Evolutionary conservation across 2,329 filamentous ascomycete species (phyloP).

Genomic region (Didymella glomerata): DNA sequence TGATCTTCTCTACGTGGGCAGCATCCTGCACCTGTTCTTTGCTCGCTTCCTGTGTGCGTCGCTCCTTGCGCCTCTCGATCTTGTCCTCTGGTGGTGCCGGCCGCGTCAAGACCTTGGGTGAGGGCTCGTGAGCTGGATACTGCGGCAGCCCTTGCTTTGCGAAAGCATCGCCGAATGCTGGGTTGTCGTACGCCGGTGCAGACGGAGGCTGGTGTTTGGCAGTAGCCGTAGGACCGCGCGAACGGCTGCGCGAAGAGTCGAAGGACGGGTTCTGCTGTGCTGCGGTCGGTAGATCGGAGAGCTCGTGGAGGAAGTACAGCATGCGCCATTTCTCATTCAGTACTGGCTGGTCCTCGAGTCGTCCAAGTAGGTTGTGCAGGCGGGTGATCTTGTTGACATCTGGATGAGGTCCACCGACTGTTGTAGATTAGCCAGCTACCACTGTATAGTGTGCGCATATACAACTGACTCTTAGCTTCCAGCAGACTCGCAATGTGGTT

Average conservation of each 20-base stretch:
- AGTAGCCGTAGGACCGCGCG: conserved; percentile 41
- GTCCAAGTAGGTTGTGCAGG: conserved; percentile 90
- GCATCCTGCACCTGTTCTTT: conserved; percentile 38
- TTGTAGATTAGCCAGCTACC: conserved; percentile 20
- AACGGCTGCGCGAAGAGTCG: conserved; percentile 26
- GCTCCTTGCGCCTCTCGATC: conserved; percentile 39
- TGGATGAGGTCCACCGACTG: conserved; percentile 77
- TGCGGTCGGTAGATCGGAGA: conserved; percentile 67
- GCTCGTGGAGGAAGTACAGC: conserved; percentile 85
- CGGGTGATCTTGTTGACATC: conserved; percentile 74
- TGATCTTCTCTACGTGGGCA: conserved; percentile 17
- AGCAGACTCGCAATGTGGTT: conserved; percentile 94
- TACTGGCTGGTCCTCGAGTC: conserved; percentile 88
- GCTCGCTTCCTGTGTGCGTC: conserved; percentile 32
- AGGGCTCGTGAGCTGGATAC: conserved; percentile 47
- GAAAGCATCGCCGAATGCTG: conserved; percentile 58
- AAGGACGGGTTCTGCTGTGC: conserved; percentile 21
- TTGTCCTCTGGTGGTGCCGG: conserved; percentile 32
- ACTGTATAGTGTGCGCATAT: not conserved
- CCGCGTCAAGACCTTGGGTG: conserved; percentile 38
- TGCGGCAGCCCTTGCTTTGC: conserved; percentile 56
- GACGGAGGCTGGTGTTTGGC: conserved; percentile 42
- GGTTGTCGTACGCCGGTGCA: conserved; percentile 24
- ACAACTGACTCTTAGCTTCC: conserved; percentile 71
- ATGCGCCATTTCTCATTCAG: conserved; percentile 97